Evolutionary conservation across 768 basidiomycete species (phyloP), one percentile per base, ranked within the genome.

Genomic region (Nidularia pulvinata): DNA sequence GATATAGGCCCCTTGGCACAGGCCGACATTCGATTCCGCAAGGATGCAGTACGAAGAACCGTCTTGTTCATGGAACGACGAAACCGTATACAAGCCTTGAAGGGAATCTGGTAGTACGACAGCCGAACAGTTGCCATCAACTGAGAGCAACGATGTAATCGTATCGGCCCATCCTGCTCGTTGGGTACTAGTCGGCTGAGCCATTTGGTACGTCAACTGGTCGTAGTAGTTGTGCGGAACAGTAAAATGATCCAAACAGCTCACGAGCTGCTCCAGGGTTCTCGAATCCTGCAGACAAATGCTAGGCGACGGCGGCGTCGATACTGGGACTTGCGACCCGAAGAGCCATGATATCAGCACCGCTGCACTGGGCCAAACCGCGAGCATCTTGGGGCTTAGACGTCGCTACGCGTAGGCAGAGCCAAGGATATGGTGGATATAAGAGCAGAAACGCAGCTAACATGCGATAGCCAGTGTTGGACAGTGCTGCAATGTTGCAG

Each of bases 231-330:
- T 55, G 43, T 56, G 57, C n/a, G 59, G 61, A 33, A 63, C 59
- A 1, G 60, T 64, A 33, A 65, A 72, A 1, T 48, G 55, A 51
- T 72, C 65, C 33, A 74, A 60, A 50, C 72, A 74, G 7, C 57
- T 43, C 3, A 59, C 58, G 4, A 72, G 55, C 30, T 57, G 56
- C 35, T 63, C 57, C 19, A 67, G 51, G 2, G 64, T 63, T 10
- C n/a, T 54, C 13, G 53, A 54, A 35, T 34, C 52, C 49, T 42
- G 32, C 83, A 46, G 81, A 81, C 14, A 85, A 57, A 66, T 60
- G 75, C 57, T 60, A 79, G 10, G 63, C 65, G 46, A 78, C 75
- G 10, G 64, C 64, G 11, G 19, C 19, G 19, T 19, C 19, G 19
- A 19, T 19, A 19, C 19, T 19, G 19, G 19, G 19, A 19, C 19